Base-by-base conservation (phyloP, 192 early-diverging fungal species). In the Rhizoclosmatium globosum region DNA sequence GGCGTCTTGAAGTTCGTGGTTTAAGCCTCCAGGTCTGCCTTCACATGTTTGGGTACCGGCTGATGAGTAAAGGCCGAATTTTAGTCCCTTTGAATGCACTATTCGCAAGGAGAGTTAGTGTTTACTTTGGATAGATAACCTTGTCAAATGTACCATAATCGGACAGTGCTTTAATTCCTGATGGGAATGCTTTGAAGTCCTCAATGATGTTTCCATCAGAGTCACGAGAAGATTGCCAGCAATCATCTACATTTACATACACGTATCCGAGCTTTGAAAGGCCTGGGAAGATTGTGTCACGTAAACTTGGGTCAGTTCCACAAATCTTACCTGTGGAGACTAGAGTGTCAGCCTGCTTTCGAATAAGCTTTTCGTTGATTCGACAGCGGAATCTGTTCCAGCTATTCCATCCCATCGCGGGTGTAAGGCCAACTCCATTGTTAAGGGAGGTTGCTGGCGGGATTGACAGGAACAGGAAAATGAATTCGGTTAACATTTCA, bases 211-310 rank as follows among this genome's bases (percentile, higher is more conserved):
- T 59, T 1, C 74, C 83, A 0, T 59, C 67, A 0, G 81, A 67
- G 60, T 84, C 81, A 9, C 86, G 83, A 2, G 77, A 76, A 70
- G 69, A 65, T 68, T 84, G 77, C 90, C 90, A 91, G 75, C 90
- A 91, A 47, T 91, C 88, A 56, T 90, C 89, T 21, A 92, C 62
- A 42, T 85, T 87, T 53, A 92, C 77, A 64, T 89, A 87, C 11
- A 82, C 60, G 74, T 92, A 92, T 0, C 91, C 91, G 0, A 84
- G 81, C 19, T 58, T 59, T 1, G 77, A 21, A 17, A 91, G 79
- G 19, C 77, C 77, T 64, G 19, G 42, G 44, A n/a, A 42, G 0
- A 23, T 19, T 39, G 7, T 31, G 21, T 31, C 7, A 62, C 6
- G 21, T 21, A 41, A 17, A 41, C 31, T 31, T 31, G 31, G 31